Evolutionary conservation across 2,329 filamentous ascomycete genomes (phyloP).

Genomic region (Colletotrichum limetticola): DNA sequence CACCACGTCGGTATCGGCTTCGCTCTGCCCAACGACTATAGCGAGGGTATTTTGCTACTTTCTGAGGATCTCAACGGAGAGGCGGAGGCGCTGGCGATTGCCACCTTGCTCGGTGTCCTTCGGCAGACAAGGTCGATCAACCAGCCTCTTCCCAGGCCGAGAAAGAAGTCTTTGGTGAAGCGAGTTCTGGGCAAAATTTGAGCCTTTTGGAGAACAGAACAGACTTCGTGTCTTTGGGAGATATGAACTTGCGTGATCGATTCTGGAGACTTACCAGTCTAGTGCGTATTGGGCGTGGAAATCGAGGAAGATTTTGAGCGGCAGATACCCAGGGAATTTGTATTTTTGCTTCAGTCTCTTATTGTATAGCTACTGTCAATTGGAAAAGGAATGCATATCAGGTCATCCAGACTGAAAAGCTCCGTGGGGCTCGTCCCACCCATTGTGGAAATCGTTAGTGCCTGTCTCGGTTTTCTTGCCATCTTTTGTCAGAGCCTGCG

Average conservation of each 20-base stretch:
- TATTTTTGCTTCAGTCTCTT: too few species aligned
- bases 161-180: constrained; percentile 16
- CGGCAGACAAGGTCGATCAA: constrained; percentile 23
- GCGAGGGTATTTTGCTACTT: constrained; percentile 34
- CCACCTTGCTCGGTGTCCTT: constrained; percentile 12
- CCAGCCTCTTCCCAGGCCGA: constrained; percentile 3
- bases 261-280: neutral
- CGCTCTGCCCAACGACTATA: constrained; percentile 25
- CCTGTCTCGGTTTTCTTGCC: too few species aligned
- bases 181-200: constrained; percentile 12
- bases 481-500: too few species aligned
- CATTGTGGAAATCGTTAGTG: too few species aligned
- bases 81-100: constrained; percentile 18
- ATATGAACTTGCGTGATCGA: neutral
- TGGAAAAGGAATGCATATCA: too few species aligned
- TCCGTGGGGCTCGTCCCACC: too few species aligned
- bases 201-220: neutral
- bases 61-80: constrained; percentile 2
- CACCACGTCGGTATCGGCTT: constrained; percentile 33
- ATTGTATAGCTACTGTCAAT: too few species aligned
- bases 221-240: neutral
- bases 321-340: neutral
- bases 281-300: neutral
- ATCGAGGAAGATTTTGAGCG: neutral
- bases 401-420: too few species aligned